Evolutionary conservation across 2,329 filamentous ascomycete species (phyloP), one percentile per base, ranked within the genome.

Genomic region (Sporothrix luriei): DNA sequence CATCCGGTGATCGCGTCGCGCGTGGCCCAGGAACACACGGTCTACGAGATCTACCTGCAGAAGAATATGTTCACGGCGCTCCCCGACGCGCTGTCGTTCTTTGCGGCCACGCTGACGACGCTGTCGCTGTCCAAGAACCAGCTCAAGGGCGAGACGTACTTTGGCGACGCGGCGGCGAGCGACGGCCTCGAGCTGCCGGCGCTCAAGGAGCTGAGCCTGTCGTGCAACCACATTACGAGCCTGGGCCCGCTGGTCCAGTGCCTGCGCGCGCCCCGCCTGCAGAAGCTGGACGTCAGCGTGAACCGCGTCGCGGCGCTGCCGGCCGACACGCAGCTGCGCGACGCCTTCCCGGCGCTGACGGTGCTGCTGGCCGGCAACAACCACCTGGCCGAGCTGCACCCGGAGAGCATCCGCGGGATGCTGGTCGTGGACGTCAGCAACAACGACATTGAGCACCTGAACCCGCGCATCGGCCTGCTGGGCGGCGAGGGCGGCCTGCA

Each of bases 381-480:
- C 77, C 88, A 89, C 73, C 85, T 97, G 65, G 83, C 85, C 6
- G 89, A 90, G 16, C 84, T 97, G 19, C 86, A 90, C 1, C 89
- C 92, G 0, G 90, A 93, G 11, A 83, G 88, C 11, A 87, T 97
- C 49, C 84, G 85, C 66, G 94, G 94, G 0, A 78, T 97, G 69
- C 87, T 88, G 73, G 85, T 91, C 5, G 87, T 96, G 2, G 92
- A 97, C 77, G 87, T 93, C 10, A 88, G 88, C 73, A 94, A 93
- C 78, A 98, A 98, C 76, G 90, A 94, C 66, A 92, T 98, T 72
- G 86, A 87, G n/a, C 87, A 88, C 61, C 81, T 98, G 16, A 92
- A 95, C 71, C 91, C 94, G 0, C 88, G 90, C 9, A 84, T 98
- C 13, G 94, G 94, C 0, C 82, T 97, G 14, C 82, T 97, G 0